phyloP scores from a whole-genome alignment of 2,329 filamentous ascomycete species.

The Chrysoporthe austroafricana region DNA sequence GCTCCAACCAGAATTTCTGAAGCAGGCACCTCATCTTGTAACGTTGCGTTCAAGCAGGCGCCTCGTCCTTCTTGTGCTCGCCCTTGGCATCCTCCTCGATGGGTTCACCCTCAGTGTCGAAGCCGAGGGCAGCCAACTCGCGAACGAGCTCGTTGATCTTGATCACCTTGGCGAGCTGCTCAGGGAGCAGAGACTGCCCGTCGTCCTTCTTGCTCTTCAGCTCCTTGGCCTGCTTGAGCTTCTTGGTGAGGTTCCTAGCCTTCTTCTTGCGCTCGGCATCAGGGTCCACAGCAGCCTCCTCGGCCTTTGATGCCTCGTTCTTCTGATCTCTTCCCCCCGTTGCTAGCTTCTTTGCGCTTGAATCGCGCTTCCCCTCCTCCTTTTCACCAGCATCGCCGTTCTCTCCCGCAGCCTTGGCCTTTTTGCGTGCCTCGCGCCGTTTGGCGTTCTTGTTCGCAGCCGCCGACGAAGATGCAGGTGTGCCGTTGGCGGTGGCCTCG shows the following conservation, averaged over 20 bases:
- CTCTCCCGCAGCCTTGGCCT: slow-evolving; percentile 59
- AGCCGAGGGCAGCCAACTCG: slow-evolving; percentile 82
- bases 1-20: neutral
- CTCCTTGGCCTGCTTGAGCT: slow-evolving; percentile 90
- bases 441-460: slow-evolving; percentile 87
- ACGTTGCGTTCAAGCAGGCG: slow-evolving; percentile 21
- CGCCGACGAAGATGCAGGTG: slow-evolving; percentile 41
- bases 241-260: slow-evolving; percentile 88
- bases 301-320: neutral
- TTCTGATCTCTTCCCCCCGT: slow-evolving; percentile 32
- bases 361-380: slow-evolving; percentile 46
- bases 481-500: neutral
- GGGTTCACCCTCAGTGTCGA: slow-evolving; percentile 75
- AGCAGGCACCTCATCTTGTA: neutral
- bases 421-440: slow-evolving; percentile 59
- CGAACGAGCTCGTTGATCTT: slow-evolving; percentile 93
- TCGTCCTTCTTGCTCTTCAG: slow-evolving; percentile 89
- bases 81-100: slow-evolving; percentile 50
- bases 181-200: slow-evolving; percentile 81
- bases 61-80: slow-evolving; percentile 24
- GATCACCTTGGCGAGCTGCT: slow-evolving; percentile 97
- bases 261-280: slow-evolving; percentile 90
- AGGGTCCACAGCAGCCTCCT: slow-evolving; percentile 53
- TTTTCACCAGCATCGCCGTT: slow-evolving; percentile 52
- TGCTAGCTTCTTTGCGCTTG: too few species aligned